Evolutionary conservation across 179 eudicot species (phyloP), one percentile per base, ranked within the genome.

Genomic region (Kewa caespitosa): DNA sequence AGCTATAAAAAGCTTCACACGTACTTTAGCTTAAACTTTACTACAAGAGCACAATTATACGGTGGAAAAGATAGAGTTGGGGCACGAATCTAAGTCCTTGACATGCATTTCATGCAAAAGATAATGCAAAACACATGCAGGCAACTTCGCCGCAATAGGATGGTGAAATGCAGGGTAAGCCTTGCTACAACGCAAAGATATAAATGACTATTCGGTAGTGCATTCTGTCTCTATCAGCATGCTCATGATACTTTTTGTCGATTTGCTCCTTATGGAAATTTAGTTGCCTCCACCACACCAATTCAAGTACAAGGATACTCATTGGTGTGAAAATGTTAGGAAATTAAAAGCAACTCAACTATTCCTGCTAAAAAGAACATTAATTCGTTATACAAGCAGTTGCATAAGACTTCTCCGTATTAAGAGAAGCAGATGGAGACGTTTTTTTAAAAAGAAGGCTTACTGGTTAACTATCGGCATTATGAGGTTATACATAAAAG

Each of bases 391-490:
- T 60, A 68, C n/a, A n/a, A n/a, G n/a, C n/a, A n/a, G n/a, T n/a
- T n/a, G 27, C 18, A 68, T 43, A 38, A 61, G 46, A 79, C n/a
- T 17, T 25, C 18, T 25, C 33, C 28, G 25, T 8, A 50, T 8
- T 4, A 25, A 38, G 60, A 66, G 3, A 22, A 43, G 33, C 41
- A 46, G 33, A 62, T 18, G 17, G 67, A 43, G 39, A 28, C 30
- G 38, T 30, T 25, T 15, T 7, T 18, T 33, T n/a, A n/a, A 4
- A 66, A 20, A 30, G 1, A 43, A 41, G 65, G 27, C 84, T 84
- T 70, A 92, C 92, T 87, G 89, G 80, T 86, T 90, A 46, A 90
- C 76, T 34, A 92, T 85, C 5, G 97, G 97, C 94, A 89, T 90
- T 73, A 85, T 75, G 75, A 92, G 90, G 78, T 88, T 92, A 60